These are phyloP conservation scores for Ogataea polymorpha DNA, from an alignment of 805 yeast genomes.

Conservation along the genomic window DNA sequence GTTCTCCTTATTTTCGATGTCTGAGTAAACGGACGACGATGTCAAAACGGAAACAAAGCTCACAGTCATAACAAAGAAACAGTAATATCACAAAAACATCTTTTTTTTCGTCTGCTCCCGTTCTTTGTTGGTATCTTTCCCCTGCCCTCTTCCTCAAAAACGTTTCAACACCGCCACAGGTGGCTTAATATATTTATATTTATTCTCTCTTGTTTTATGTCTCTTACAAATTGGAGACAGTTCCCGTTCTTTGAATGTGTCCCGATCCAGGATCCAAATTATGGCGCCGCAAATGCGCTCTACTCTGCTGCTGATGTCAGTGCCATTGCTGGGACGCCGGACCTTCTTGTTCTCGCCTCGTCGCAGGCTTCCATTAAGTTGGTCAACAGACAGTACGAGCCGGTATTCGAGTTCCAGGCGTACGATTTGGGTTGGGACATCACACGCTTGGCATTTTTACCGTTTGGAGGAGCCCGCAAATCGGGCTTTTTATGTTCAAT, in stretches of 20 bases:
- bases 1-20: not conserved
- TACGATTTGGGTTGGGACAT: slow-evolving; percentile 65
- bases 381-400: slow-evolving; percentile 47
- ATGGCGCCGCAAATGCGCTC: slow-evolving; percentile 56
- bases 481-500: slow-evolving; percentile 58
- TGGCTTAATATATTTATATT: not conserved
- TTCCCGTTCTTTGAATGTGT: slow-evolving; percentile 81
- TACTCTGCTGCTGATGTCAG: slow-evolving; percentile 77
- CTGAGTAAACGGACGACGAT: slow-evolving; percentile 20
- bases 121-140: not conserved
- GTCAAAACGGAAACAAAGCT: slow-evolving; percentile 4
- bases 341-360: slow-evolving; percentile 59
- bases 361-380: slow-evolving; percentile 52
- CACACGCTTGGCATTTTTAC: slow-evolving; percentile 50
- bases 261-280: slow-evolving; percentile 82
- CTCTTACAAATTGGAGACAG: slow-evolving; percentile 48
- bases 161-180: slow-evolving; percentile 14
- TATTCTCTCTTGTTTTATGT: slow-evolving; percentile 21
- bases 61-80: slow-evolving; percentile 1
- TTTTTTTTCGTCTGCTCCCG: not conserved
- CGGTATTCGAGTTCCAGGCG: slow-evolving; percentile 53
- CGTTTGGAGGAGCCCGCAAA: slow-evolving; percentile 8
- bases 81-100: not conserved
- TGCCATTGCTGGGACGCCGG: slow-evolving; percentile 56
- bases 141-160: slow-evolving; percentile 8